Evolutionary conservation across 1,284 basidiomycete species (phyloP).

Genomic region (Tremellales sp.): DNA sequence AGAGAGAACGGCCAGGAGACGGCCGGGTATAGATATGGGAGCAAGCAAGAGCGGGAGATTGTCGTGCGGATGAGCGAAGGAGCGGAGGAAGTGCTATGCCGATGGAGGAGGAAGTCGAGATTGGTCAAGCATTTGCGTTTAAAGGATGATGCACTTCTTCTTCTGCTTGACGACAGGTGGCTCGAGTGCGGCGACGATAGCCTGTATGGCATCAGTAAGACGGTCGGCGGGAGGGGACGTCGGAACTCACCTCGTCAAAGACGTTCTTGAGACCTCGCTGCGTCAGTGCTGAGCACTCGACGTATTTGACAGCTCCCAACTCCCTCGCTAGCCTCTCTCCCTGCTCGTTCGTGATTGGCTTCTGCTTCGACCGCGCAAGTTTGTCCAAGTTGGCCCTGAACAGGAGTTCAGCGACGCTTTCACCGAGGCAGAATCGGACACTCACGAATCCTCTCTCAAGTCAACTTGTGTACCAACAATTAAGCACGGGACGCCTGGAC

Average conservation of each 20-base stretch:
- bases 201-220: slow-evolving; percentile 54
- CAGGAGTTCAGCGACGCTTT: too few species aligned
- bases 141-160: slow-evolving; percentile 80
- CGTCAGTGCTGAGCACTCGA: slow-evolving; percentile 97
- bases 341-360: slow-evolving; percentile 79
- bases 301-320: slow-evolving; percentile 96
- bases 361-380: slow-evolving; percentile 90
- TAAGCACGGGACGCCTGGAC: slow-evolving; percentile 98
- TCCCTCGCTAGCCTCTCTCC: slow-evolving; percentile 93
- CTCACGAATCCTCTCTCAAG: slow-evolving; percentile 76
- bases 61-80: not conserved
- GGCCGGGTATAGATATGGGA: not conserved
- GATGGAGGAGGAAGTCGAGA: not conserved
- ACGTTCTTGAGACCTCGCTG: slow-evolving; percentile 99
- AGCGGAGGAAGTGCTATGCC: not conserved
- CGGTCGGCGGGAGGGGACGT: not conserved
- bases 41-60: not conserved
- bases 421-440: too few species aligned
- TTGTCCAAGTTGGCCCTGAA: slow-evolving; percentile 95
- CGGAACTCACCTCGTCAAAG: slow-evolving; percentile 89
- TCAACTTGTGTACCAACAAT: slow-evolving; percentile 99
- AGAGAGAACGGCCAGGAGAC: too few species aligned
- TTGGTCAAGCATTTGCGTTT: slow-evolving; percentile 9
- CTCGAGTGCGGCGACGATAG: slow-evolving; percentile 96
- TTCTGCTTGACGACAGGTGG: slow-evolving; percentile 85